Percentiles rank a stretch among this genome's conserved stretches.
phyloP scores from a whole-genome alignment of 306 rosid species.

The Alnus rubra region DNA sequence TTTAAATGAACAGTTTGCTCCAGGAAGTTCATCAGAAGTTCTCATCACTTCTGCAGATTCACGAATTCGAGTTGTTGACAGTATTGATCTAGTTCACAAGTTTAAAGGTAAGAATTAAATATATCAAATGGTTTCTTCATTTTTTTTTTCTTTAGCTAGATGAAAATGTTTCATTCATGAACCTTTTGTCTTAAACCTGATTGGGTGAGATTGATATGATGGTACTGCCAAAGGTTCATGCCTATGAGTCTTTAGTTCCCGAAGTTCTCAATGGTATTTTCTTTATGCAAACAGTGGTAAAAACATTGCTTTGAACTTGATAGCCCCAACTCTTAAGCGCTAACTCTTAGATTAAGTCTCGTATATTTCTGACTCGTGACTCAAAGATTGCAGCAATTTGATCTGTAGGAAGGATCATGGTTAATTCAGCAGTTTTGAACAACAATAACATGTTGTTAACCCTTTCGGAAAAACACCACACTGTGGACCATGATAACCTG shows the following conservation, averaged over 20 bases:
- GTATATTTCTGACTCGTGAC: neutral
- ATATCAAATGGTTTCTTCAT: constrained; percentile 11
- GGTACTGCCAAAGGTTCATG: neutral
- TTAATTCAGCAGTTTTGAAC: neutral
- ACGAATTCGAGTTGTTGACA: constrained; percentile 87
- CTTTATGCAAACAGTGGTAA: neutral
- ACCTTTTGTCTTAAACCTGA: neutral
- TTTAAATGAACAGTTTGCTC: constrained; percentile 79
- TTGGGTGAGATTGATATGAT: neutral
- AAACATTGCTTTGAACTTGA: neutral
- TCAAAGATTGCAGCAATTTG: neutral
- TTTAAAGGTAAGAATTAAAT: constrained; percentile 70
- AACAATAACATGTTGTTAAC: neutral
- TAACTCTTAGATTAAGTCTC: neutral
- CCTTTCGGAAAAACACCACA: neutral
- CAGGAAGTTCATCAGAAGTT: constrained; percentile 94
- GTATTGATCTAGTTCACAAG: constrained; percentile 81
- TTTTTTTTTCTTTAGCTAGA: constrained; percentile 19
- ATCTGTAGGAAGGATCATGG: neutral
- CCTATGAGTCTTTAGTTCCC: neutral
- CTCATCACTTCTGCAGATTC: constrained; percentile 96
- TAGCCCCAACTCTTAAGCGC: neutral
- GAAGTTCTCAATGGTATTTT: neutral
- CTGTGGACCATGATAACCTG: neutral
- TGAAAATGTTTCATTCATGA: constrained; percentile 6